phyloP scores from a whole-genome alignment of 768 basidiomycete species.

The Leccinum obscurum region DNA sequence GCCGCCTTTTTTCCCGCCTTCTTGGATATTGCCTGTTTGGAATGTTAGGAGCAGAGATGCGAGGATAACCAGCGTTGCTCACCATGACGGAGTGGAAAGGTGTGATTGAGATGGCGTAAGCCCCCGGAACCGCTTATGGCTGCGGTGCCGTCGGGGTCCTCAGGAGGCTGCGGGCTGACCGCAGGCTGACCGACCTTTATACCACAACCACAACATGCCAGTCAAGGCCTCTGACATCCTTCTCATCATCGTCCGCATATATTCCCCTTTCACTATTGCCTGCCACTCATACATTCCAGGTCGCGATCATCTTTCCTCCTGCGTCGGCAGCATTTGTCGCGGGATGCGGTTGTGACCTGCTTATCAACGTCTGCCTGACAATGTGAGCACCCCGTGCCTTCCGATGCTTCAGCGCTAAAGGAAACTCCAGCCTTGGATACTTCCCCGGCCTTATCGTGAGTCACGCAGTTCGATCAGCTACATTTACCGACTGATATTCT shows the following conservation, averaged over 20 bases:
- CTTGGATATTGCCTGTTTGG: slow-evolving; percentile 74
- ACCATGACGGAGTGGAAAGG: slow-evolving; percentile 23
- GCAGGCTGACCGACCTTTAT: background rate
- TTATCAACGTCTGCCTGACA: slow-evolving; percentile 82
- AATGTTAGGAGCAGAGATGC: slow-evolving; percentile 4
- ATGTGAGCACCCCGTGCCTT: slow-evolving; percentile 46
- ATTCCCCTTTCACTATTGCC: background rate
- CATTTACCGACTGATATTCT: background rate
- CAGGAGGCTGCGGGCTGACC: slow-evolving; percentile 17
- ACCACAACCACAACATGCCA: slow-evolving; percentile 29
- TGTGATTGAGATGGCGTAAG: slow-evolving; percentile 2
- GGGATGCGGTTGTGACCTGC: slow-evolving; percentile 83
- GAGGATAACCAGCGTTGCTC: background rate
- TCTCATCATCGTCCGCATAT: slow-evolving; percentile 65
- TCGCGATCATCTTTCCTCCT: slow-evolving; percentile 80
- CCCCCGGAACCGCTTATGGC: slow-evolving; percentile 14
- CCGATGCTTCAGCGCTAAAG: slow-evolving; percentile 5
- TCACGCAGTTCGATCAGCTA: background rate
- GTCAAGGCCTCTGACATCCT: slow-evolving; percentile 70
- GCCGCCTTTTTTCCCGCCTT: slow-evolving; percentile 86
- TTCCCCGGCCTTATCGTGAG: slow-evolving; percentile 61
- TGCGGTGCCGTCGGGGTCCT: slow-evolving; percentile 23
- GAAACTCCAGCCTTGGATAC: slow-evolving; percentile 62
- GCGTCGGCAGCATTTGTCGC: slow-evolving; percentile 76
- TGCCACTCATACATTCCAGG: slow-evolving; percentile 38